Conservation (phyloP, 768 basidiomycete species). For the Tricholoma sp. region DNA sequence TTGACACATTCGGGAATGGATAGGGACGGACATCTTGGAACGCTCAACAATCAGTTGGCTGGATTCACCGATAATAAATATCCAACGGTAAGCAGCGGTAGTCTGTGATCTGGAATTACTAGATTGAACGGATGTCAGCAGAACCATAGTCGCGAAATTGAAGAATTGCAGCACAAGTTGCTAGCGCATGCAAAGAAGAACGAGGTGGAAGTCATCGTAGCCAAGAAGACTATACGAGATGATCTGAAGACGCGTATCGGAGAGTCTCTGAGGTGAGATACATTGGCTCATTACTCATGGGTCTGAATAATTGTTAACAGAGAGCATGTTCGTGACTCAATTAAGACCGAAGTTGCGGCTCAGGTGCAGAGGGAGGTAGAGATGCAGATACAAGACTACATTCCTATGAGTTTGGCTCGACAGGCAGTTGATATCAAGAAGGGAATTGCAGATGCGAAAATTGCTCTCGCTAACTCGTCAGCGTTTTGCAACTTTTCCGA, state of each 20-base stretch:
- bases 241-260: constrained; percentile 17
- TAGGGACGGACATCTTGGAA: constrained; percentile 25
- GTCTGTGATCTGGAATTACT: not conserved
- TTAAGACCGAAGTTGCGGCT: constrained; percentile 33
- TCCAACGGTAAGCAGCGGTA: constrained; percentile 18
- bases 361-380: constrained; percentile 45
- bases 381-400: constrained; percentile 39
- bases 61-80: constrained; percentile 23
- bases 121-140: not conserved
- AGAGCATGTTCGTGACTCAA: constrained; percentile 28
- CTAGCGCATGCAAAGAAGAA: constrained; percentile 13
- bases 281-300: not conserved
- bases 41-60: constrained; percentile 25
- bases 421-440: constrained; percentile 39
- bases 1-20: not conserved
- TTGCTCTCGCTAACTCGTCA: constrained; percentile 51
- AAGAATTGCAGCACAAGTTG: constrained; percentile 14
- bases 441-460: constrained; percentile 38
- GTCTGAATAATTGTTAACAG: constrained; percentile 1
- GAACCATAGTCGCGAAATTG: constrained; percentile 10
- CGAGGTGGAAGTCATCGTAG: constrained; percentile 19
- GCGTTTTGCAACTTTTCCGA: constrained; percentile 15
- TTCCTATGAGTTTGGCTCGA: constrained; percentile 42
- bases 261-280: constrained; percentile 28
- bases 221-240: constrained; percentile 21